Base-by-base conservation (phyloP, 257 asterid species). In the Nicotiana otophora region DNA sequence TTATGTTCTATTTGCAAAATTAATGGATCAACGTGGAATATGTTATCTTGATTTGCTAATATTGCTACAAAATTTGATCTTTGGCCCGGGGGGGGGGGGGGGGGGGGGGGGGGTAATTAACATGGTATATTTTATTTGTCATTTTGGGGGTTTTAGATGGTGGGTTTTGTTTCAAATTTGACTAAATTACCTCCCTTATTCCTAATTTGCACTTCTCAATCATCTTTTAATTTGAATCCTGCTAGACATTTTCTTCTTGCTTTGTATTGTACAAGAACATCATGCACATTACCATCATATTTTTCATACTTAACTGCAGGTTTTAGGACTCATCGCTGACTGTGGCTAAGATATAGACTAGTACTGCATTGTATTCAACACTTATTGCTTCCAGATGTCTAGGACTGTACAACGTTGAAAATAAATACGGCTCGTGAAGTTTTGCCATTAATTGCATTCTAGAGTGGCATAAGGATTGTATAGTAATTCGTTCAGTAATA, bases 241-340 rank as follows among this genome's bases (percentile, higher is more conserved):
- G 34, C 17, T 2, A 57, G 11, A 11, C 80, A 10, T 80, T 19
- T 42, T 69, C 53, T 48, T 54, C 79, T 36, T 31, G 63, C 34
- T 34, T n/a, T 62, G 54, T 76, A 9, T 39, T 69, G 62, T 61
- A 60, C 75, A 17, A 79, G 82, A 83, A 88, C 82, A 68, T 81
- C 85, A 68, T 83, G 84, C 87, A 77, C 87, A 83, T 90, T 94
- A 89, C 93, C 78, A 81, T 85, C 64, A 81, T 86, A 75, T 90
- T 88, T 88, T 90, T 90, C 89, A 80, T 88, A 84, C 86, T 90
- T 88, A 42, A 87, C 91, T 92, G 96, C 97, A 94, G 98, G 96
- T 89, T 87, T 87, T 87, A 88, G 91, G 91, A 92, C 85, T 86
- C 94, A 83, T 64, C 80, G 93, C 87, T 91, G 94, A 86, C 86